Conservation (phyloP, 192 early-diverging fungal species). For the Rhizophagus clarus region DNA sequence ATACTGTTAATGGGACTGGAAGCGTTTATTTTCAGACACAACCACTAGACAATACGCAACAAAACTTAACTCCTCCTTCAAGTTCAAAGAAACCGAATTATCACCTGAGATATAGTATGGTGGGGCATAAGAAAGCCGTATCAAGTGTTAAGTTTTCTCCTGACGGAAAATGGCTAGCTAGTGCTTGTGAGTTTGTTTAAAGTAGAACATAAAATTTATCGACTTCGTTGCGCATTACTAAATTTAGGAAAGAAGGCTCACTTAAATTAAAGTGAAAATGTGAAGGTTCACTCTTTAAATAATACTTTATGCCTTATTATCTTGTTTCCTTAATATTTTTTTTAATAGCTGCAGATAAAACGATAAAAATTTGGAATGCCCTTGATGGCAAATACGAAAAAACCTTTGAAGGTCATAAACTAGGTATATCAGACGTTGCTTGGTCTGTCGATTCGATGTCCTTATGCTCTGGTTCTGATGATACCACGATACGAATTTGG, state of each 20-base stretch:
- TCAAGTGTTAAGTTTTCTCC: conserved; percentile 98
- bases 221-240: not conserved
- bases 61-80: not conserved
- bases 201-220: not conserved
- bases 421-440: conserved; percentile 94
- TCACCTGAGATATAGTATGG: conserved; percentile 81
- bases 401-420: conserved; percentile 86
- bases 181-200: conserved; percentile 64
- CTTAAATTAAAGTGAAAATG: not conserved
- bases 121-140: conserved; percentile 93
- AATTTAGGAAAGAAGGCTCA: not conserved
- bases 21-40: not conserved
- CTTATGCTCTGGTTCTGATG: conserved; percentile 92
- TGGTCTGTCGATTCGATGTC: conserved; percentile 93
- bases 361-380: conserved; percentile 93
- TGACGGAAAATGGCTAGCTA: conserved; percentile 96
- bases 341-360: conserved; percentile 86
- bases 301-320: conserved; percentile 4
- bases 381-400: conserved; percentile 79
- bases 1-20: not conserved
- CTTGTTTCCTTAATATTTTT: not conserved
- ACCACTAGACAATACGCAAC: not conserved
- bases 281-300: not conserved
- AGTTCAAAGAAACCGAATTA: conserved; percentile 69
- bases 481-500: conserved; percentile 95